Conservation (phyloP, 164 flowering plant species). For the Hamamelis virginiana region DNA sequence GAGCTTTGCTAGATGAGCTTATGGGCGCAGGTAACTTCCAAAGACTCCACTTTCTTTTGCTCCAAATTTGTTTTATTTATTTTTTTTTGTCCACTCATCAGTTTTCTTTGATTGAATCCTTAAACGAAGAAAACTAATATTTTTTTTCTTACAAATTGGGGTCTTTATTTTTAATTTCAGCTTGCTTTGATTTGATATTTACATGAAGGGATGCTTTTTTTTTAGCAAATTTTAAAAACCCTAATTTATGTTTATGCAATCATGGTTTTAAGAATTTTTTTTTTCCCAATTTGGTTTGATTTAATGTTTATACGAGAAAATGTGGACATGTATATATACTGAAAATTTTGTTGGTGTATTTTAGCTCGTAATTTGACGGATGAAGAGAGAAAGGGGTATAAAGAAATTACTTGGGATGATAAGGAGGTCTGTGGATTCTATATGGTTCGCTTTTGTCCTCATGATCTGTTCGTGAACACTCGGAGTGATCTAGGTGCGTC, state of each 20-base stretch:
- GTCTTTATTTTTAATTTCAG: no score
- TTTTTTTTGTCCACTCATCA: neutral
- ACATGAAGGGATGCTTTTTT: no score
- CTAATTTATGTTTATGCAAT: neutral
- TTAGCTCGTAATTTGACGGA: conserved; percentile 90
- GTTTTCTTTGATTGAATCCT: neutral
- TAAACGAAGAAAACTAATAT: neutral
- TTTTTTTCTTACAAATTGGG: no score
- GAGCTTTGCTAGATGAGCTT: conserved; percentile 94
- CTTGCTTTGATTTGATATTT: neutral
- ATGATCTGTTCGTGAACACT: conserved; percentile 95
- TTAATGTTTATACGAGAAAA: neutral
- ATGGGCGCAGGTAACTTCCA: conserved; percentile 82
- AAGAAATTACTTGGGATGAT: conserved; percentile 85
- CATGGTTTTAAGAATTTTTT: neutral
- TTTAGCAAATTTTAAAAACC: neutral
- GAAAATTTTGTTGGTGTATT: conserved; percentile 5
- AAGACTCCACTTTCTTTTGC: neutral
- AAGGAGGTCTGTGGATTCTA: conserved; percentile 86
- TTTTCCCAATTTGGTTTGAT: neutral
- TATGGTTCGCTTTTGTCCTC: conserved; percentile 98
- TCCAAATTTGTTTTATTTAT: neutral
- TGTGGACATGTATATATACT: no score
- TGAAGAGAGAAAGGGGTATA: conserved; percentile 81
- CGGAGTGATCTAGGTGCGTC: conserved; percentile 88